Conservation (phyloP, 1,139 yeast genomes). For the Geotrichum klebahnii region DNA sequence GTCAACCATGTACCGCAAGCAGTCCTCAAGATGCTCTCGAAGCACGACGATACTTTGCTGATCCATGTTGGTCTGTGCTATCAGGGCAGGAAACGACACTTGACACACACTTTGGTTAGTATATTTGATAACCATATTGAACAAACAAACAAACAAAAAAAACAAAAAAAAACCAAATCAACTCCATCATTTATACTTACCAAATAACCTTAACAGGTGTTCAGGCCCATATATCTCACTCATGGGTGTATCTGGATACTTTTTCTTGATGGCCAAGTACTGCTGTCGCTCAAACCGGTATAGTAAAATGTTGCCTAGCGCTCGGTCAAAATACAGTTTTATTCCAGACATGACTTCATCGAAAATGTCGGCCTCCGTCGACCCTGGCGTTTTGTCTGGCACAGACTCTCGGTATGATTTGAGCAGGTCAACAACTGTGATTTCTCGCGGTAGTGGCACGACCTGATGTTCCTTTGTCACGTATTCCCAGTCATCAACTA, state of each 20-base stretch:
- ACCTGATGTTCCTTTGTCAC: constrained; percentile 74
- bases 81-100: constrained; percentile 73
- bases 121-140: too few species aligned
- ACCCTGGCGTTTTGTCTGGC: constrained; percentile 27
- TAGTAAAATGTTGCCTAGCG: constrained; percentile 66
- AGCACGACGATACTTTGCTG: constrained; percentile 60
- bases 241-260: constrained; percentile 40
- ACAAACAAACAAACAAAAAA: too few species aligned
- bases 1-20: constrained; percentile 48
- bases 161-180: too few species aligned
- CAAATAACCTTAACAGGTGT: constrained; percentile 65
- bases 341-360: constrained; percentile 69
- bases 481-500: constrained; percentile 92
- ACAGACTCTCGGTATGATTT: constrained; percentile 42
- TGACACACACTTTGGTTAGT: too few species aligned
- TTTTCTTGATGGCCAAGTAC: constrained; percentile 53
- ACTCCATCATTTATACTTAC: neutral
- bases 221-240: constrained; percentile 67
- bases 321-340: constrained; percentile 66
- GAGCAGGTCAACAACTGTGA: constrained; percentile 52
- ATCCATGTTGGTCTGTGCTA: constrained; percentile 79
- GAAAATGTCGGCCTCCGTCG: constrained; percentile 53
- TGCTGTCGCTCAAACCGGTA: constrained; percentile 86
- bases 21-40: constrained; percentile 51
- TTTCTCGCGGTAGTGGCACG: constrained; percentile 55